phyloP scores from a whole-genome alignment of 371 early-diverging fungal species.

The Zancudomyces culisetae region DNA sequence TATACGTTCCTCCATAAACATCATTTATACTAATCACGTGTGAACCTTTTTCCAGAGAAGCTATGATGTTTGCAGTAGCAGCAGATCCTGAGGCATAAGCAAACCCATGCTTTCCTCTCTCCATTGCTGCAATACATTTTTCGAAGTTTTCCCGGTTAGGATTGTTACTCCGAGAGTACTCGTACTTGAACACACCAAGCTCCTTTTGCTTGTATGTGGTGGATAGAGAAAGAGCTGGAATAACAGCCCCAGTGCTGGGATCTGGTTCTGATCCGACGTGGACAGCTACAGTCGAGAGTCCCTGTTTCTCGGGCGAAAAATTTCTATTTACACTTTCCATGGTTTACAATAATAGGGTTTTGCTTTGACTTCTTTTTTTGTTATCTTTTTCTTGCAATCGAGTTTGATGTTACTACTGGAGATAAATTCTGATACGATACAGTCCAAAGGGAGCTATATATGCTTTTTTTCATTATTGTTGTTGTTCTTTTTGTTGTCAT shows the following conservation, averaged over 20 bases:
- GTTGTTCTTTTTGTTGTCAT: not conserved
- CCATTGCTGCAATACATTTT: constrained; percentile 74
- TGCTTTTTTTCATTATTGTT: too few species aligned
- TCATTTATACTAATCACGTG: constrained; percentile 87
- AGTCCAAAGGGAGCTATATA: too few species aligned
- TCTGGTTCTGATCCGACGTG: constrained; percentile 83
- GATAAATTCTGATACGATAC: too few species aligned
- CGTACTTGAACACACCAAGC: constrained; percentile 84
- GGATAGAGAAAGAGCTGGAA: constrained; percentile 83
- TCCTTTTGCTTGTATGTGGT: constrained; percentile 87
- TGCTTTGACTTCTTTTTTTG: too few species aligned
- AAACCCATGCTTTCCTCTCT: constrained; percentile 71
- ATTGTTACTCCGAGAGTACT: constrained; percentile 91
- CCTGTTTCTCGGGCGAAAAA: constrained; percentile 6
- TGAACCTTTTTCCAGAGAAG: constrained; percentile 47
- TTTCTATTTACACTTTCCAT: too few species aligned
- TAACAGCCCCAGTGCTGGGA: constrained; percentile 79
- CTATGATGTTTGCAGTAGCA: constrained; percentile 72
- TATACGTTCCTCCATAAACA: constrained; percentile 93
- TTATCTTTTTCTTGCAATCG: too few species aligned
- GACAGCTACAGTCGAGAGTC: constrained; percentile 78
- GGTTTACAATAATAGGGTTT: too few species aligned
- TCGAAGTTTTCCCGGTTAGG: constrained; percentile 85
- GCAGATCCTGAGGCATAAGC: constrained; percentile 92
- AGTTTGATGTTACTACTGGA: too few species aligned